Evolutionary conservation across 306 rosid genomes (phyloP).

Genomic region (Begonia fuchsioides): DNA sequence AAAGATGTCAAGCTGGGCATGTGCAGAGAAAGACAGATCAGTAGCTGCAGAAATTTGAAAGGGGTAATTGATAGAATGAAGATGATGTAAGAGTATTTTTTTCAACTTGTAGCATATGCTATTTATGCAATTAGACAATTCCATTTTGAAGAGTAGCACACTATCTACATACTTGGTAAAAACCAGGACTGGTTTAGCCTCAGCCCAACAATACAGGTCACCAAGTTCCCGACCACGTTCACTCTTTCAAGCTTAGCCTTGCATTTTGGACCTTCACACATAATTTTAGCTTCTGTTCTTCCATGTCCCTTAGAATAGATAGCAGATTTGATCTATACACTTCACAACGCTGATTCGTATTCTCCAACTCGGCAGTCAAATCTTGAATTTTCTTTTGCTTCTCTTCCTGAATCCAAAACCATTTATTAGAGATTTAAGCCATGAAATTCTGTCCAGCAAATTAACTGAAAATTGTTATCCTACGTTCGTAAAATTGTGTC

Average conservation of each 20-base stretch:
- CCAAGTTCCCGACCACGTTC: background rate
- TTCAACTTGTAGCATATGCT: too few species aligned
- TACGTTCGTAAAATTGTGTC: background rate
- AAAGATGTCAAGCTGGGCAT: background rate
- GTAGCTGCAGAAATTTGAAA: too few species aligned
- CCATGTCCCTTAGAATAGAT: constrained; percentile 84
- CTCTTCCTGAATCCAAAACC: constrained; percentile 33
- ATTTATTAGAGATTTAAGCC: background rate
- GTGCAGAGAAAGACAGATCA: background rate
- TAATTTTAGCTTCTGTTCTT: constrained; percentile 81
- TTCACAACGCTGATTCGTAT: constrained; percentile 66
- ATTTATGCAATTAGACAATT: too few species aligned
- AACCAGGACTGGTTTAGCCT: too few species aligned
- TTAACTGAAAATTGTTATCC: background rate
- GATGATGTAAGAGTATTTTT: too few species aligned
- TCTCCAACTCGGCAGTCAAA: constrained; percentile 60
- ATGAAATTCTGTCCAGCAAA: constrained; percentile 2
- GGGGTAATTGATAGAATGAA: too few species aligned
- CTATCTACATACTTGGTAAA: too few species aligned
- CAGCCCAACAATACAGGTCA: too few species aligned
- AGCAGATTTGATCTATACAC: constrained; percentile 71
- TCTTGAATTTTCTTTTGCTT: constrained; percentile 66
- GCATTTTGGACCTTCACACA: constrained; percentile 94
- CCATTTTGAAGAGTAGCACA: too few species aligned
- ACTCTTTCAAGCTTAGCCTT: constrained; percentile 78